Conservation (phyloP, 257 asterid species). For the Ophiorrhiza pumila region DNA sequence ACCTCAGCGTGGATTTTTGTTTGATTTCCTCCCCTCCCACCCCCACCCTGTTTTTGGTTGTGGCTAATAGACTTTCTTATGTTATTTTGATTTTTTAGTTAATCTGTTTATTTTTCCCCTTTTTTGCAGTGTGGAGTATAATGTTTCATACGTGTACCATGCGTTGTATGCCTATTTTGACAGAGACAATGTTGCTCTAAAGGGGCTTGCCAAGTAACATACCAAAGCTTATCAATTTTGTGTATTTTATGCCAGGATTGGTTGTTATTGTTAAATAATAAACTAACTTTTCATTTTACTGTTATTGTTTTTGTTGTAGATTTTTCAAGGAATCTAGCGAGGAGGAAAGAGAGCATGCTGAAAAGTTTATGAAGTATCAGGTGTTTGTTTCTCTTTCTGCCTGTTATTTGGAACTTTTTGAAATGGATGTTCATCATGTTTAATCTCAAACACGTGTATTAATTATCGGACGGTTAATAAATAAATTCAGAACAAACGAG, state of each 20-base stretch:
- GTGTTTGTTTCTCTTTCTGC: slow-evolving; percentile 21
- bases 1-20: too few species aligned
- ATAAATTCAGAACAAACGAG: slow-evolving; percentile 32
- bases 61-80: too few species aligned
- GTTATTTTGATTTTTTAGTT: too few species aligned
- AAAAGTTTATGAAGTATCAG: slow-evolving; percentile 63
- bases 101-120: background rate
- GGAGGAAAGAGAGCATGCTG: slow-evolving; percentile 65
- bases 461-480: background rate
- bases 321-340: slow-evolving; percentile 59
- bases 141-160: slow-evolving; percentile 60
- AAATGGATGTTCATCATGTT: background rate
- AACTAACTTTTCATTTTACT: background rate
- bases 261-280: background rate
- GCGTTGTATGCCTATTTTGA: slow-evolving; percentile 65
- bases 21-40: too few species aligned
- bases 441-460: background rate
- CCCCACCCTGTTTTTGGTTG: too few species aligned
- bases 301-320: slow-evolving; percentile 20
- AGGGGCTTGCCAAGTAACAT: slow-evolving; percentile 56
- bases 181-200: slow-evolving; percentile 62
- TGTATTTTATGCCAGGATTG: background rate
- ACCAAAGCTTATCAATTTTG: background rate
- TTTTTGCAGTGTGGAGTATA: slow-evolving; percentile 54
- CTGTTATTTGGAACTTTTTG: background rate